Conservation (phyloP, 208 protist species). For the Crithidia sp. region DNA sequence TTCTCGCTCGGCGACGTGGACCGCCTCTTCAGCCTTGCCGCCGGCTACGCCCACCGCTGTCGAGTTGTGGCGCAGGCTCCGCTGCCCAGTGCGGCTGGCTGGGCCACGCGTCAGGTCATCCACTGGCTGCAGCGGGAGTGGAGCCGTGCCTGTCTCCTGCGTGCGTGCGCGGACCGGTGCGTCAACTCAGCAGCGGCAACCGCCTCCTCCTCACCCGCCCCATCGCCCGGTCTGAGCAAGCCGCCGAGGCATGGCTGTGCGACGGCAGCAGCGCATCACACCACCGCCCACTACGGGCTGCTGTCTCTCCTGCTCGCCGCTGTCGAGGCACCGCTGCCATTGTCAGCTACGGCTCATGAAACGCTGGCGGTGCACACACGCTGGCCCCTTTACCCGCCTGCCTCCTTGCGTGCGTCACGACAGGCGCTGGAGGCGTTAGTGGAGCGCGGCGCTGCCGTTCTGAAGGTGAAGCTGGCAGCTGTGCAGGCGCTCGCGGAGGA, state of each 20-base stretch:
- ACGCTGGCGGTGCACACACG: constrained; percentile 18
- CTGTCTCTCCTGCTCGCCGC: constrained; percentile 23
- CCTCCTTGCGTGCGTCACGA: constrained; percentile 4
- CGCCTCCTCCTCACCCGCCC: too few relatives aligned
- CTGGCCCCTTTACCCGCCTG: constrained; percentile 20
- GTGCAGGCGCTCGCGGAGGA: constrained; percentile 1
- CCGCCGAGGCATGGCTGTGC: too few relatives aligned
- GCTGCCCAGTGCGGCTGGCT: constrained; percentile 23
- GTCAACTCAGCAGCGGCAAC: background rate
- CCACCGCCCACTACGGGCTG: constrained; percentile 20
- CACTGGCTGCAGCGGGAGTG: constrained; percentile 22
- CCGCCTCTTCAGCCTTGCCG: constrained; percentile 19
- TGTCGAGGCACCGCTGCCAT: background rate
- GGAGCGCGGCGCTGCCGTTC: background rate
- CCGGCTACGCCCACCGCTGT: constrained; percentile 19
- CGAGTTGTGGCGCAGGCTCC: constrained; percentile 21
- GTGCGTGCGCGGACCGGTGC: constrained; percentile 16
- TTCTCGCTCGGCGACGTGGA: constrained; percentile 50
- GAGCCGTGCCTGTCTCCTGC: constrained; percentile 23
- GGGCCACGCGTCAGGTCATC: constrained; percentile 24
- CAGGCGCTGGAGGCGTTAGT: constrained; percentile 3
- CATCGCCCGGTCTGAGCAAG: too few relatives aligned
- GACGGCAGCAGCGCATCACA: background rate
- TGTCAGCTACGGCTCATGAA: background rate
- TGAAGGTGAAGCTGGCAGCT: constrained; percentile 12